These are phyloP conservation scores for Ophiostoma sp. DNA, from an alignment of 2,329 filamentous ascomycete species.

Conservation along the genomic window DNA sequence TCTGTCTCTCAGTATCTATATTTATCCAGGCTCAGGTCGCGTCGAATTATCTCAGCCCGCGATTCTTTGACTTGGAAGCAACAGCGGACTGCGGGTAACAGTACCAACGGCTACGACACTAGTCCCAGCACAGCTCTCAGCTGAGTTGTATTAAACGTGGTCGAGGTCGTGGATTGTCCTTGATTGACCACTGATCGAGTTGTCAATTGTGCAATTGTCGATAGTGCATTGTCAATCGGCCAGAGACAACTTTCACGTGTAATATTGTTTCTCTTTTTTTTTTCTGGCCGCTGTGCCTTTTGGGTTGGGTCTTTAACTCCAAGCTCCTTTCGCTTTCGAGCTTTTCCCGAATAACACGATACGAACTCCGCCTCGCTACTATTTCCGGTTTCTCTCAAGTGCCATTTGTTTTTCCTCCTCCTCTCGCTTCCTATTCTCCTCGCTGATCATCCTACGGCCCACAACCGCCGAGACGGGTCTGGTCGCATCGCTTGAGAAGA, in stretches of 20 bases:
- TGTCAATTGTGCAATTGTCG: not conserved
- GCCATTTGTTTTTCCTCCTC: not conserved
- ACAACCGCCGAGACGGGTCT: not conserved
- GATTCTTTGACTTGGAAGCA: not conserved
- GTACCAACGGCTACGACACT: not conserved
- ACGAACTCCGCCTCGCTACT: not conserved
- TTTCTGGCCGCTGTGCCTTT: too few relatives aligned
- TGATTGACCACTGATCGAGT: not conserved
- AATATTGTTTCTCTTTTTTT: not conserved
- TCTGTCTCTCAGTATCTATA: not conserved
- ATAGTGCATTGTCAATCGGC: not conserved
- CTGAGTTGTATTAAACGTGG: conserved; percentile 1
- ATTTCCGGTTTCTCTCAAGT: not conserved
- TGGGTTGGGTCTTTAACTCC: not conserved
- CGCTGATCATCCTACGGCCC: not conserved
- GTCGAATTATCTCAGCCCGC: not conserved
- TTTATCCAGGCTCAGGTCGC: not conserved
- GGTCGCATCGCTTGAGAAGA: not conserved
- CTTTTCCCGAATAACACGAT: not conserved
- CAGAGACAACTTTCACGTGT: not conserved
- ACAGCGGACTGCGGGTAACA: not conserved
- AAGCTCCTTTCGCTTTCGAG: not conserved
- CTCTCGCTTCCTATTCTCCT: not conserved
- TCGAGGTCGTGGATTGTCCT: not conserved
- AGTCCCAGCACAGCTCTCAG: not conserved